Evolutionary conservation across 495 filamentous ascomycete genomes (phyloP).

Genomic region (Xylaria nigripes): DNA sequence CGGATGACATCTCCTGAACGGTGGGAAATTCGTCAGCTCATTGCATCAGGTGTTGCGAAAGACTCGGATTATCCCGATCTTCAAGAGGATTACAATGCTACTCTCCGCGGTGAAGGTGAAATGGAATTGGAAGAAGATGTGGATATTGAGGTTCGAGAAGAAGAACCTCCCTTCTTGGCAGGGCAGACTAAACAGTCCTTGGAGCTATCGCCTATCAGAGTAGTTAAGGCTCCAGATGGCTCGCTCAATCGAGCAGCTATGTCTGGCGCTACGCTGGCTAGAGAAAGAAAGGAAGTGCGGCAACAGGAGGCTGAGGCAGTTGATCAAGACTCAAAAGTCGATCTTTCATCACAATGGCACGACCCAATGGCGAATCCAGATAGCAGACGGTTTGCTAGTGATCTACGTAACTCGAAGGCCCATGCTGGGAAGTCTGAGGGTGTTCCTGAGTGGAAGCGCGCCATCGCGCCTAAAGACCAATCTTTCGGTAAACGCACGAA

Average conservation of each 20-base stretch:
- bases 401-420: constrained; percentile 55
- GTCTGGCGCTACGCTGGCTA: constrained; percentile 82
- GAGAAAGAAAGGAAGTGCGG: constrained; percentile 78
- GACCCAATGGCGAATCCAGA: constrained; percentile 89
- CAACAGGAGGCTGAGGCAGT: constrained; percentile 83
- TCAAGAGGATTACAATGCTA: constrained; percentile 87
- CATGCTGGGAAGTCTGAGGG: constrained; percentile 42
- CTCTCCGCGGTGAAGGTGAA: constrained; percentile 72
- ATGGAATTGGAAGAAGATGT: constrained; percentile 96
- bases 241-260: constrained; percentile 92
- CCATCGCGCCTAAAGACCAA: constrained; percentile 71
- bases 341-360: constrained; percentile 88
- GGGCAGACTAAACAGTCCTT: constrained; percentile 95
- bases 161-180: constrained; percentile 92
- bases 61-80: constrained; percentile 89
- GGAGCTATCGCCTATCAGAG: constrained; percentile 87
- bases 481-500: constrained; percentile 78
- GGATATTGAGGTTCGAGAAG: constrained; percentile 92
- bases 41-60: constrained; percentile 86
- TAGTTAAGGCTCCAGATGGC: constrained; percentile 95
- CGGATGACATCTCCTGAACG: constrained; percentile 91
- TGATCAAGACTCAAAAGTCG: constrained; percentile 68
- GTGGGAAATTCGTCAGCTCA: constrained; percentile 96
- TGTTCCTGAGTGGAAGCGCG: constrained; percentile 89
- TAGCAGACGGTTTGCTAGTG: constrained; percentile 76